Base-by-base conservation (phyloP, 257 asterid genomes). In the Fraxinus pennsylvanica region DNA sequence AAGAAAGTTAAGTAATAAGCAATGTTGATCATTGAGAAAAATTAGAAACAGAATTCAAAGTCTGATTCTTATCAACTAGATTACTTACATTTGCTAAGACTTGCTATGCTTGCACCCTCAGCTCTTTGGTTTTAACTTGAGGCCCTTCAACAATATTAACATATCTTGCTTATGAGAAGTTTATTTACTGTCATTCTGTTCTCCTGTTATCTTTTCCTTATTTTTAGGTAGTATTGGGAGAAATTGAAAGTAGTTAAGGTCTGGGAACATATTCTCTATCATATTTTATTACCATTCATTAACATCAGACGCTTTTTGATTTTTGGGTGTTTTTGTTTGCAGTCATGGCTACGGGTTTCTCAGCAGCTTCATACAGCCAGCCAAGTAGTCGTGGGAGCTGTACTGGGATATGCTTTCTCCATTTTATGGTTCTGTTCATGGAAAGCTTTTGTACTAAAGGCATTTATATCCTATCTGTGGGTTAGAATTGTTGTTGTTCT, bases 341-440 rank as follows among this genome's bases (percentile, higher is more conserved):
- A 91, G 97, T 82, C 96, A n/a, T 94, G 97, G 98, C 94, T 92
- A 66, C 88, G 98, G 70, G 86, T 92, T 78, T 87, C 91, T 9
- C 97, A 92, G 71, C 83, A 81, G 19, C 85, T 89, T 73, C 97
- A 92, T 73, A 91, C 96, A 5, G 69, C 82, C 78, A 87, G 87
- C 84, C 98, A 92, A 85, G 96, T 94, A 15, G 63, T 76, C 1
- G 97, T 89, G 43, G 98, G 97, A 84, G 92, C 93, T 15, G 36
- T 85, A 52, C 4, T 90, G 13, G 97, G 97, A 61, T 84, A 82
- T 33, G 1, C 79, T 33, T 88, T 94, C 84, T 83, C 87, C 45
- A 3, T 86, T 33, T 61, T 88, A 15, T 94, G 97, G 97, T 79
- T 87, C 78, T 91, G 90, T 96, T 80, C 75, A 5, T 92, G 97